Evolutionary conservation across 345 rosid genomes (phyloP).

Genomic region (Ceriops decandra): DNA sequence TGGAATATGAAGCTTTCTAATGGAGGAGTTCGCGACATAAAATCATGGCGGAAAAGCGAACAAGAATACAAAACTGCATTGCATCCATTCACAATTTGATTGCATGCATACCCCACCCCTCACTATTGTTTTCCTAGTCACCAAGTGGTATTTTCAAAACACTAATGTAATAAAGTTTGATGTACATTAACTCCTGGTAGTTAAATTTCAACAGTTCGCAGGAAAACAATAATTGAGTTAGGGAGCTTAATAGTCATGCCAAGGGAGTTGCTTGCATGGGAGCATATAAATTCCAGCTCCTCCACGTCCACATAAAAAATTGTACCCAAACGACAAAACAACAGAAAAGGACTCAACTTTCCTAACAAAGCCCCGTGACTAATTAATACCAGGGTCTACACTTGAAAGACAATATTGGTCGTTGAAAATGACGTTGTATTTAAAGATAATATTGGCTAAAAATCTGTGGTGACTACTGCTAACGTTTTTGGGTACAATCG

Average conservation of each 20-base stretch:
- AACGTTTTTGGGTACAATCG: too few relatives aligned
- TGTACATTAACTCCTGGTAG: too few relatives aligned
- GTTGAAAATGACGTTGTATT: slow-evolving; percentile 27
- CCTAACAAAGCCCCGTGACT: slow-evolving; percentile 24
- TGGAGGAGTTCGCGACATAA: too few relatives aligned
- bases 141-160: too few relatives aligned
- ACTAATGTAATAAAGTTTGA: too few relatives aligned
- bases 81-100: too few relatives aligned
- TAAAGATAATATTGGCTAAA: slow-evolving; percentile 20
- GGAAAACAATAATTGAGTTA: not conserved
- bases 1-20: too few relatives aligned
- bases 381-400: slow-evolving; percentile 13
- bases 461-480: not conserved
- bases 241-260: not conserved
- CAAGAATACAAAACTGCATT: too few relatives aligned
- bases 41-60: too few relatives aligned
- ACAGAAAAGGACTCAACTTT: slow-evolving; percentile 20
- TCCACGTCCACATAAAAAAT: slow-evolving; percentile 3
- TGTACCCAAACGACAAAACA: not conserved
- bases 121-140: too few relatives aligned
- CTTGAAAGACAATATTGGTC: slow-evolving; percentile 2
- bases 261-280: slow-evolving; percentile 1
- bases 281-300: not conserved
- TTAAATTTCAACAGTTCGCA: not conserved
- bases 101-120: too few relatives aligned